Percentiles rank a stretch among this genome's conserved stretches.
phyloP scores from a whole-genome alignment of 495 filamentous ascomycete genomes.

The Baudoinia panamericana region DNA sequence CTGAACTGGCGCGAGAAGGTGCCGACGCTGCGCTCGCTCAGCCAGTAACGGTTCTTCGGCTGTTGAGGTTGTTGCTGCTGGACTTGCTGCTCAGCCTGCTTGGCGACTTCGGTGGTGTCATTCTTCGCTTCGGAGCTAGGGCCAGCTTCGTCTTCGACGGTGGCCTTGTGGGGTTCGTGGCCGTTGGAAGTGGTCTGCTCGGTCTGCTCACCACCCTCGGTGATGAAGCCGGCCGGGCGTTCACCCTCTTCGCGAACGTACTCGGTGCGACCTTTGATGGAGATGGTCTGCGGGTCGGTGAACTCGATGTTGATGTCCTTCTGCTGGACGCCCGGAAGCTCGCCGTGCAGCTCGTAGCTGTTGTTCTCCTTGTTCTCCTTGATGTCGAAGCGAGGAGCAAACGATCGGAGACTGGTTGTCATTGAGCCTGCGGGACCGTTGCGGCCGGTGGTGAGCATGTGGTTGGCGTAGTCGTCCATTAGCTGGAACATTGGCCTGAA shows the following conservation, averaged over 20 bases:
- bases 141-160: constrained; percentile 48
- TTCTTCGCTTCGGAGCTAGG: constrained; percentile 4
- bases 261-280: constrained; percentile 57
- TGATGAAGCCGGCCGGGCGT: constrained; percentile 31
- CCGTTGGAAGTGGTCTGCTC: constrained; percentile 20
- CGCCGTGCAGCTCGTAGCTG: constrained; percentile 72
- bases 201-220: constrained; percentile 25
- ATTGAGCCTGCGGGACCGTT: constrained; percentile 16
- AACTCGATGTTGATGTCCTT: constrained; percentile 74
- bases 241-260: constrained; percentile 26
- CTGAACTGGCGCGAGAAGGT: constrained; percentile 67
- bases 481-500: constrained; percentile 60
- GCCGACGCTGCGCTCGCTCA: constrained; percentile 66
- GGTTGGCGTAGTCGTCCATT: constrained; percentile 59
- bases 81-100: too few species aligned
- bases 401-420: constrained; percentile 31
- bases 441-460: constrained; percentile 26
- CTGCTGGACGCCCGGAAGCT: constrained; percentile 72
- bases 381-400: constrained; percentile 70
- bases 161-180: constrained; percentile 37
- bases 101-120: constrained; percentile 17
- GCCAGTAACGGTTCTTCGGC: constrained; percentile 50
- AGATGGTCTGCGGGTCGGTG: constrained; percentile 61
- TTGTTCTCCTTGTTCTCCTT: constrained; percentile 53
- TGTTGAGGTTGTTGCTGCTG: constrained; percentile 9